A percentile compares a stretch with the other conserved stretches of the same genome.
Conservation (phyloP, 1,139 yeast genomes). For the Blastobotrys illinoisensis region DNA sequence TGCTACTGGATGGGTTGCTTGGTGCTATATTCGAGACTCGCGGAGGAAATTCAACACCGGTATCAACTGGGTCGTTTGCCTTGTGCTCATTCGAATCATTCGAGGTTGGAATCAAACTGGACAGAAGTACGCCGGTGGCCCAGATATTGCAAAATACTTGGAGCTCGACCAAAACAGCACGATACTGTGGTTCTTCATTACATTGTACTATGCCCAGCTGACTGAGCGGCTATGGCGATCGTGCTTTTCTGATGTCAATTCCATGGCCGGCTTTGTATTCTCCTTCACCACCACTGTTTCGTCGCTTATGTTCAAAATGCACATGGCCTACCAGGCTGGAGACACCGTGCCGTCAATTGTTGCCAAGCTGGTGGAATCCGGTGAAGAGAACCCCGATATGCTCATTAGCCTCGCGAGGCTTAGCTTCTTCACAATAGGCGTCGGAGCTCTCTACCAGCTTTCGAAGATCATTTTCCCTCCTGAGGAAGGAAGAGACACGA, state of each 20-base stretch:
- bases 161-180: constrained; percentile 18
- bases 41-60: constrained; percentile 23
- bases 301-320: constrained; percentile 53
- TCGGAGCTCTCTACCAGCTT: constrained; percentile 25
- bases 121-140: constrained; percentile 60
- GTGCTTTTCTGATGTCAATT: constrained; percentile 21
- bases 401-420: constrained; percentile 28
- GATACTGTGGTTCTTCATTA: constrained; percentile 47
- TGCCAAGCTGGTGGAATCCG: constrained; percentile 27
- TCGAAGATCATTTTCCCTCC: constrained; percentile 18
- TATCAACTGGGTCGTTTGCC: constrained; percentile 32
- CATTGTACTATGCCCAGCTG: constrained; percentile 37
- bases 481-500: constrained; percentile 9
- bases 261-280: constrained; percentile 37
- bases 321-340: constrained; percentile 52
- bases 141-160: constrained; percentile 39
- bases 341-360: constrained; percentile 43
- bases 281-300: constrained; percentile 38
- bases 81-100: constrained; percentile 51
- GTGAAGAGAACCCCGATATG: constrained; percentile 18
- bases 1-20: constrained; percentile 37
- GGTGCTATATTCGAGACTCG: constrained; percentile 28
- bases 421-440: constrained; percentile 26
- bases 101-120: constrained; percentile 91
- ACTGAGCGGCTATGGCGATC: constrained; percentile 26